Base-by-base conservation (phyloP, 176 grass and related monocot species). In the Elymus sibiricus region DNA sequence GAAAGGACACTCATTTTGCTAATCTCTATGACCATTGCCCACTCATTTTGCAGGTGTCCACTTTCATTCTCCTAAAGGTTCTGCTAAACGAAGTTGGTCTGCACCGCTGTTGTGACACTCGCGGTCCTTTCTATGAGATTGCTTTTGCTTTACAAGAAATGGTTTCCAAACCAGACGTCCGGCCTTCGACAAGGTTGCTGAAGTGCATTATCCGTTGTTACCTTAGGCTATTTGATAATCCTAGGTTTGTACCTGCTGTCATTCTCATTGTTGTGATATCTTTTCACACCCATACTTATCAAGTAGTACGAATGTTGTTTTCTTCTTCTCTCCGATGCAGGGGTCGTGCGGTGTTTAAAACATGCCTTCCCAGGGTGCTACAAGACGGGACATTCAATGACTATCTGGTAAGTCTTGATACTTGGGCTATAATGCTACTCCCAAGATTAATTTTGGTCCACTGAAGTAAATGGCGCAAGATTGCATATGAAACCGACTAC, bases 171-270 rank as follows among this genome's bases (percentile, higher is more conserved):
- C 82, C 88, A n/a, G 87, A 77, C 9, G 70, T 92, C 14, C 75
- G 95, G 51, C 93, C 93, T 73, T 95, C 90, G 16, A 24, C 86
- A 22, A 93, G 86, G 88, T 70, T 98, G 75, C 46, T 95, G n/a
- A 98, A 95, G 86, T 86, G 89, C 61, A 87, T 95, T 15, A 82
- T 98, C 38, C 70, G 70, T 24, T 98, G 96, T n/a, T 95, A 98
- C 77, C 90, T 92, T 53, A 93, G 96, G 76, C 84, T 98, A 55
- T 89, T 86, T 5, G 88, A 98, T 14, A 70, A 98, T 90, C 78
- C 78, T 47, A 94, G 84, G 96, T 98, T 81, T 81, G 85, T 58
- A 58, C 19, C 17, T 59, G 16, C 43, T 64, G 4, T 72, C 74
- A 59, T 64, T 31, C 53, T 11, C 7, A 6, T 49, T 66, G 22